Evolutionary conservation across 495 filamentous ascomycete genomes (phyloP).

Genomic region (Penicillium cosmopolitanum): DNA sequence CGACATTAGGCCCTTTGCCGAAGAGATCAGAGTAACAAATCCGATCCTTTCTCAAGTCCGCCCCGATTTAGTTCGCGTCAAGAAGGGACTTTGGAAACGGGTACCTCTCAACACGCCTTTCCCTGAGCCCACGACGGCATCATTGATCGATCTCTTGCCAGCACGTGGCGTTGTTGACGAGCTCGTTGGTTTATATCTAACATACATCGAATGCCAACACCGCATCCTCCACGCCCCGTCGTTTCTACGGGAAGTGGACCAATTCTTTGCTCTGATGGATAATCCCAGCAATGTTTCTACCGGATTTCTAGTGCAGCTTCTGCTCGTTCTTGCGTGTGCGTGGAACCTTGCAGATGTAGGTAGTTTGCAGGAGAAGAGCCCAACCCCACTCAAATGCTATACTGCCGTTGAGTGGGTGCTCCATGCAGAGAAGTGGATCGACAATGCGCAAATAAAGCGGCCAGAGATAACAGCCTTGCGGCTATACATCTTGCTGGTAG

Average conservation of each 20-base stretch:
- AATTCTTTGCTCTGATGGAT: constrained; percentile 47
- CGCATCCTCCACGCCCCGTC: constrained; percentile 63
- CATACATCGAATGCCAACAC: constrained; percentile 57
- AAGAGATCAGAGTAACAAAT: constrained; percentile 43
- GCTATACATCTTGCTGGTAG: constrained; percentile 60
- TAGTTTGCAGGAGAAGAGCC: constrained; percentile 53
- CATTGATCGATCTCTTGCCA: constrained; percentile 40
- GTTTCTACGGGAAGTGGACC: constrained; percentile 57
- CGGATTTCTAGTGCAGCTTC: constrained; percentile 60
- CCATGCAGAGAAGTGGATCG: constrained; percentile 65
- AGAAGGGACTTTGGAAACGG: constrained; percentile 40
- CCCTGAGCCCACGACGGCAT: constrained; percentile 34
- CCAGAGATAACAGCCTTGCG: constrained; percentile 60
- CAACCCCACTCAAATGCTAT: constrained; percentile 46
- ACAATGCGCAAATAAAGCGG: constrained; percentile 57
- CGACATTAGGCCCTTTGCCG: constrained; percentile 46
- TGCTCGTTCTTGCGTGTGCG: constrained; percentile 68
- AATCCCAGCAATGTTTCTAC: constrained; percentile 35
- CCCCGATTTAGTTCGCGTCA: constrained; percentile 40
- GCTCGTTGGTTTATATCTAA: constrained; percentile 55
- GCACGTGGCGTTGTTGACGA: constrained; percentile 52
- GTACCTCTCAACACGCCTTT: constrained; percentile 39
- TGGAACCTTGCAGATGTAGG: constrained; percentile 43
- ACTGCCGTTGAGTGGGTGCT: constrained; percentile 64
- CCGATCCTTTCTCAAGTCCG: constrained; percentile 43